Evolutionary conservation across 2,329 filamentous ascomycete species (phyloP).

Genomic region (Aspergillus fructus): DNA sequence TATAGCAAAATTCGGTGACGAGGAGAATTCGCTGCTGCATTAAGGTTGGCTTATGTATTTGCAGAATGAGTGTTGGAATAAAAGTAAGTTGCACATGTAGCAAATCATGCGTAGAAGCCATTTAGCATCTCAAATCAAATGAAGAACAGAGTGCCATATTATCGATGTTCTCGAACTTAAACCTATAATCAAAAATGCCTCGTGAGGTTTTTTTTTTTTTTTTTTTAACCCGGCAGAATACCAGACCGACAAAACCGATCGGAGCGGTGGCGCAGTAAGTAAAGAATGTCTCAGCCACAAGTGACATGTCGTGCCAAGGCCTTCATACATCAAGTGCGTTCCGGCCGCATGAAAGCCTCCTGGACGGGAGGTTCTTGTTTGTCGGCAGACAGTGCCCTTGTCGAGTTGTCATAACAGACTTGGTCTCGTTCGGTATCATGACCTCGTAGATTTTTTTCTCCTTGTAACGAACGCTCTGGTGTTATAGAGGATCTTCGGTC

Average conservation of each 20-base stretch:
- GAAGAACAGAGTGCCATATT: neutral
- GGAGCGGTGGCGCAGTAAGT: constrained; percentile 14
- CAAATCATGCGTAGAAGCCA: neutral
- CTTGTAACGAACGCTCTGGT: neutral
- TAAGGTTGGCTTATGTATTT: neutral
- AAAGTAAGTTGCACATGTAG: neutral
- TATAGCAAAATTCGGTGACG: neutral
- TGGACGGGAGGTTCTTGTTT: neutral
- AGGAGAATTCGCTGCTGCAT: neutral
- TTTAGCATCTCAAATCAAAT: neutral
- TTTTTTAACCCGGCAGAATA: neutral
- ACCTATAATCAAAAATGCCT: neutral
- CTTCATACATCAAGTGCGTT: constrained; percentile 3
- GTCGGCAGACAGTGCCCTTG: neutral
- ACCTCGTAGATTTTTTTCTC: neutral
- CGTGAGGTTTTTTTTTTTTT: neutral
- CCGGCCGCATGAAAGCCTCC: neutral
- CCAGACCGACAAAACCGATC: neutral
- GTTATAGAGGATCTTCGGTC: neutral
- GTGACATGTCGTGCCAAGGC: constrained; percentile 13
- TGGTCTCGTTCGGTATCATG: neutral
- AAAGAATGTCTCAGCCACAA: constrained; percentile 12
- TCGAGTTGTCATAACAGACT: neutral
- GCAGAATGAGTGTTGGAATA: neutral
- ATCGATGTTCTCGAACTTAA: neutral